Evolutionary conservation across 768 basidiomycete genomes (phyloP), one percentile per base, ranked within the genome.

Genomic region (Boletus rubroflammeus): DNA sequence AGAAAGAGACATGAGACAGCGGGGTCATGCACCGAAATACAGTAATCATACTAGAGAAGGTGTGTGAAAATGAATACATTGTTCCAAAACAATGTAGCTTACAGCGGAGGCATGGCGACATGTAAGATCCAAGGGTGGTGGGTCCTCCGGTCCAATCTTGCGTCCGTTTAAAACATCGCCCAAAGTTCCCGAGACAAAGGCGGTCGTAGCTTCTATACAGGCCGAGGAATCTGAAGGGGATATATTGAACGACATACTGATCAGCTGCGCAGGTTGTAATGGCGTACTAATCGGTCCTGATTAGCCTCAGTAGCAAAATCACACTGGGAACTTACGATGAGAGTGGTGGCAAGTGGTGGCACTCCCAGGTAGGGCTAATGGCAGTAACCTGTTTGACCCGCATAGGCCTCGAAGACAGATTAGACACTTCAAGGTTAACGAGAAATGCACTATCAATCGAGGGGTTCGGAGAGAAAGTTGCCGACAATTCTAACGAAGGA

Each of bases 301-400:
- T 62, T 42, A 49, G 64, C 34, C 13, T 46, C 43, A 32, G 45
- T 21, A 41, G 17, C 15, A 45, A 47, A 50, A 25, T 23, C 1
- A 51, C 15, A 17, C 2, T 6, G 1, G 41, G 32, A 23, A 74
- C 87, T 67, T 60, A 87, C 85, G 72, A 63, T 19, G 66, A 57
- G 15, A 65, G 57, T 10, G 72, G 67, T 2, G 69, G 58, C n/a
- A 79, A 50, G 7, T 78, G 62, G 2, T 67, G 66, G 56, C 81
- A 84, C 39, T 68, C 67, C 93, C 93, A 94, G 6, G 74, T 72
- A 1, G 89, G 81, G 60, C 91, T 92, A 47, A 91, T 57, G 26
- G 81, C 76, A 4, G 78, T 79, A 7, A 93, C 61, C 59, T 89
- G 84, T 4, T 75, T 75, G 17, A 94, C 58, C 15, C 67, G 61